Conservation (phyloP, 2,329 filamentous ascomycete genomes). For the Fusarium denticulatum region DNA sequence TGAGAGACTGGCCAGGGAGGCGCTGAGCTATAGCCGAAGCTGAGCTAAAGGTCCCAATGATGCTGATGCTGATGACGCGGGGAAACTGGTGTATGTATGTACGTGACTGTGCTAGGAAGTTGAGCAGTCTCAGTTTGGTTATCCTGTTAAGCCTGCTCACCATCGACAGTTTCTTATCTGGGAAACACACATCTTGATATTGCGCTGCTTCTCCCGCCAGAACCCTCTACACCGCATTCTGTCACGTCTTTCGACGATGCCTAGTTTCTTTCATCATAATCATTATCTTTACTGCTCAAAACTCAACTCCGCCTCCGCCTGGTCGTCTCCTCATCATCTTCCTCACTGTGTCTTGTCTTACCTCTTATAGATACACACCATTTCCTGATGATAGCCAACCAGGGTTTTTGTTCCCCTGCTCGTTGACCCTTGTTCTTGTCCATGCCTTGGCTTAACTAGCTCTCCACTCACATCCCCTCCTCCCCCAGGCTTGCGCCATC, state of each 20-base stretch:
- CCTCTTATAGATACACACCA: conserved; percentile 27
- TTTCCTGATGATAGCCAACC: conserved; percentile 15
- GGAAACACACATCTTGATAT: neutral
- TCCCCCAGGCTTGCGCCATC: conserved; percentile 44
- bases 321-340: conserved; percentile 4
- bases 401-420: conserved; percentile 27
- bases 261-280: conserved; percentile 10
- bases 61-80: conserved; percentile 27
- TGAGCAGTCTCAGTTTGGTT: neutral
- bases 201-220: conserved; percentile 4
- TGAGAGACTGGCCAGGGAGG: conserved; percentile 4
- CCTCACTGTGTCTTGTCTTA: conserved; percentile 32
- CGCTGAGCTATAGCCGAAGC: conserved; percentile 18
- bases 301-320: conserved; percentile 15
- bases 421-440: conserved; percentile 32
- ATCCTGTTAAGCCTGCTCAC: neutral
- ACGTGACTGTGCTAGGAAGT: conserved; percentile 2
- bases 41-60: conserved; percentile 25
- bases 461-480: conserved; percentile 28
- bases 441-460: conserved; percentile 29
- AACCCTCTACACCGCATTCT: conserved; percentile 15
- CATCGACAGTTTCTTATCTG: conserved; percentile 11
- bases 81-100: conserved; percentile 2
- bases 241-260: neutral
- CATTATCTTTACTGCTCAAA: conserved; percentile 1